Conservation (phyloP, 805 yeast species). For the Teunomyces tritomae region DNA sequence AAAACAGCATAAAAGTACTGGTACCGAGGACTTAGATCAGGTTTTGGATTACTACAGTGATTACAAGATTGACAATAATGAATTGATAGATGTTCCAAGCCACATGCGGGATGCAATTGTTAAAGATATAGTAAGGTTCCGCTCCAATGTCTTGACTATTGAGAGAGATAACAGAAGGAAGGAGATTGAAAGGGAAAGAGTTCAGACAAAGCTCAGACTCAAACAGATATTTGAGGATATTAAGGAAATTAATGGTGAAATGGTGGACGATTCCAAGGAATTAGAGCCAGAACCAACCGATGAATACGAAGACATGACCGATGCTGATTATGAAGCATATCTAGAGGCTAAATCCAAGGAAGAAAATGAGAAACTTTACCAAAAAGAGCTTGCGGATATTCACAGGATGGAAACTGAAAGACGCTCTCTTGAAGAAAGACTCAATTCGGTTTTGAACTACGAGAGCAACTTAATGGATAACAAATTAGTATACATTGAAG, state of each 20-base stretch:
- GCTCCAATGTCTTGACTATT: constrained; percentile 51
- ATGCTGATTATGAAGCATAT: constrained; percentile 18
- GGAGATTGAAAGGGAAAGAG: constrained; percentile 48
- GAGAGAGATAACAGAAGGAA: constrained; percentile 51
- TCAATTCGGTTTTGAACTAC: constrained; percentile 26
- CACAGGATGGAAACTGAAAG: constrained; percentile 18
- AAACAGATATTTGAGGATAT: constrained; percentile 44
- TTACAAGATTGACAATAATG: constrained; percentile 57
- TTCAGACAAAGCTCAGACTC: constrained; percentile 46
- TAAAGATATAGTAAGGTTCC: constrained; percentile 52
- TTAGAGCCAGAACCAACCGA: constrained; percentile 5
- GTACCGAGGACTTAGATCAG: constrained; percentile 35
- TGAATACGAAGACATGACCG: constrained; percentile 17
- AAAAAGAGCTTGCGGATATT: constrained; percentile 12
- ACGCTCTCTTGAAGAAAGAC: constrained; percentile 17
- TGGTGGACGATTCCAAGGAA: background rate
- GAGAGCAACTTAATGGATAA: constrained; percentile 38
- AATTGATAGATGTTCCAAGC: constrained; percentile 55
- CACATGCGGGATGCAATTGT: constrained; percentile 52
- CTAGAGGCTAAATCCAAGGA: constrained; percentile 21
- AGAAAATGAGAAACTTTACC: constrained; percentile 20
- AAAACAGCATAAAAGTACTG: constrained; percentile 16
- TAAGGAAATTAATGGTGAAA: constrained; percentile 15
- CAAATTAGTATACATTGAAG: constrained; percentile 34
- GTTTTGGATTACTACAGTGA: constrained; percentile 32